Evolutionary conservation across 2,329 filamentous ascomycete genomes (phyloP), one percentile per base, ranked within the genome.

Genomic region (Alternaria triticina): DNA sequence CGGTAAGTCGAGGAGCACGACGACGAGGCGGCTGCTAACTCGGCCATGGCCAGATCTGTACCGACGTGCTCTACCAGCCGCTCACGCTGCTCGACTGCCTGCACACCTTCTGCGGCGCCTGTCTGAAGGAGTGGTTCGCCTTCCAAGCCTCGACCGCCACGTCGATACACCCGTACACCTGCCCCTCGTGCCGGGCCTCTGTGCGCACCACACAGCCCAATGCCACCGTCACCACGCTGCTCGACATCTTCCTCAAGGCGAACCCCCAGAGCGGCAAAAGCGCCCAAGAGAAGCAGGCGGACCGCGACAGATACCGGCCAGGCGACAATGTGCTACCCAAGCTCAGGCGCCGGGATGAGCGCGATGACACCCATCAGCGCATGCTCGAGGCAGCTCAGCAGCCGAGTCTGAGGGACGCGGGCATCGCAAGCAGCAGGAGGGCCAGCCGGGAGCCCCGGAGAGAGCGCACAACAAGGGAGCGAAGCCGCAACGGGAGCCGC

Each of bases 41-140:
- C 8, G 25, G 54, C 54, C 54, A 56, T 52, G 49, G 43, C 20
- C 71, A 97, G 94, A 99, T 99, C 75, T 99, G 96, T 85, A 97
- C 95, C 72, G 96, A 98, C 80, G 88, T 97, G 69, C 89, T 97
- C 67, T 96, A 93, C 82, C 92, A 96, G 79, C 94, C 94, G 33
- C 86, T 97, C 68, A 97, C 94, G 27, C 89, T 97, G 54, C 91
- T 97, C 79, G 93, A 97, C 83, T 97, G 94, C 78, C 88, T 97
- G 47, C 94, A 97, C 82, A 97, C 95, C 49, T 99, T 96, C 81
- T 99, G 96, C 83, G 96, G 94, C 68, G 91, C 92, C 43, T 99
- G 96, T 77, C 81, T 98, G 62, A 97, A 97, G 80, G 93, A 97
- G 83, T 99, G 96, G 96, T 99, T 98, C 78, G 84, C 85, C 67